A percentile compares a stretch with the other conserved stretches of the same genome.
Conservation (phyloP, 1,284 basidiomycete genomes). For the Marasmius fiardii region DNA sequence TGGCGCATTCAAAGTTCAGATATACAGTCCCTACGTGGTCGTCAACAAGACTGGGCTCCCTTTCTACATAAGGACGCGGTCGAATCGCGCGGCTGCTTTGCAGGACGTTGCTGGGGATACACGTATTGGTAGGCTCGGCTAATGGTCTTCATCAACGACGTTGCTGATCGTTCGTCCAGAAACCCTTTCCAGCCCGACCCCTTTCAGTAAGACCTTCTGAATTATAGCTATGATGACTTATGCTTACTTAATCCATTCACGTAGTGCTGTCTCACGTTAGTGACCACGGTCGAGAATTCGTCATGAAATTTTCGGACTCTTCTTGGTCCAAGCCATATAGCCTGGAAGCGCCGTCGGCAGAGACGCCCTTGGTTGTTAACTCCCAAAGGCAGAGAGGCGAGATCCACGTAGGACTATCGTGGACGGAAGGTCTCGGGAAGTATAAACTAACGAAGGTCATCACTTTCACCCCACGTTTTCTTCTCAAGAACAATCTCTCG, state of each 20-base stretch:
- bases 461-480: constrained; percentile 87
- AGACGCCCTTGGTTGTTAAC: constrained; percentile 79
- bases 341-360: constrained; percentile 89
- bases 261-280: constrained; percentile 87
- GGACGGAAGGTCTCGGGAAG: constrained; percentile 92
- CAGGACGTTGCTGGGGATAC: constrained; percentile 86
- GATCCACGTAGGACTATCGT: constrained; percentile 87
- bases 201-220: constrained; percentile 73
- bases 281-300: constrained; percentile 82
- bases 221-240: not conserved
- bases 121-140: constrained; percentile 41
- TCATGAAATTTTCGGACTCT: constrained; percentile 85
- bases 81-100: constrained; percentile 69
- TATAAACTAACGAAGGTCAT: constrained; percentile 97
- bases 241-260: constrained; percentile 34
- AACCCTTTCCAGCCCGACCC: constrained; percentile 61
- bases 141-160: not conserved
- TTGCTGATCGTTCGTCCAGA: constrained; percentile 22
- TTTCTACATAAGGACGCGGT: constrained; percentile 70
- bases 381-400: constrained; percentile 70
- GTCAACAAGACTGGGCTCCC: constrained; percentile 93
- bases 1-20: constrained; percentile 97
- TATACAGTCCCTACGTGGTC: constrained; percentile 91
- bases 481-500: constrained; percentile 81
- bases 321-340: constrained; percentile 91